These are phyloP conservation scores for Monilinia aucupariae DNA, from an alignment of 2,329 filamentous ascomycete species.

Conservation along the genomic window DNA sequence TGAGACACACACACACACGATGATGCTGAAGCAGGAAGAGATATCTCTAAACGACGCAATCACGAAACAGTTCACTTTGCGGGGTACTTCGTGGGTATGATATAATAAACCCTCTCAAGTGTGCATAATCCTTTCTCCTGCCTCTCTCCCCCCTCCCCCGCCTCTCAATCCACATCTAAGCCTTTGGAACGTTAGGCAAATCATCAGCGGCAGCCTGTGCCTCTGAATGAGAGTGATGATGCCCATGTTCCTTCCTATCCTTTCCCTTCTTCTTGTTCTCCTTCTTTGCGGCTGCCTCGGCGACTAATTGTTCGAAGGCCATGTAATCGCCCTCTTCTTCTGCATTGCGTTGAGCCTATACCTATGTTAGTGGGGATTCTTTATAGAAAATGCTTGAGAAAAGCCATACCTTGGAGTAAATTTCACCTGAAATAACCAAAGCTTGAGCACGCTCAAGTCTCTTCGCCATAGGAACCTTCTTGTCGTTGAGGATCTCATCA, in stretches of 20 bases:
- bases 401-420: conserved; percentile 74
- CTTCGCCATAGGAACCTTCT: conserved; percentile 76
- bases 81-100: not conserved
- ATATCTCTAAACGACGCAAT: not conserved
- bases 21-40: not conserved
- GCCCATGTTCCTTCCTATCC: conserved; percentile 38
- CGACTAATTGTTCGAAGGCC: conserved; percentile 96
- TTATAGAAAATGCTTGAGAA: not conserved
- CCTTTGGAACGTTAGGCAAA: conserved; percentile 39
- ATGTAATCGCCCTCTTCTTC: conserved; percentile 99
- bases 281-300: conserved; percentile 93
- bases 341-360: conserved; percentile 75
- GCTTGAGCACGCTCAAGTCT: conserved; percentile 86
- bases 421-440: conserved; percentile 79
- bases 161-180: conserved; percentile 12
- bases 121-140: not conserved
- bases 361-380: conserved; percentile 15
- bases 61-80: not conserved
- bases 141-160: no score
- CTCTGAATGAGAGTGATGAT: conserved; percentile 28
- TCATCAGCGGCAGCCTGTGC: conserved; percentile 35
- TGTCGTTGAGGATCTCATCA: conserved; percentile 75
- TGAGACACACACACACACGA: not conserved
- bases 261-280: conserved; percentile 68
- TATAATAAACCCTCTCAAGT: conserved; percentile 3